Conservation (phyloP, 495 filamentous ascomycete species). For the Hypomontagnella submonticulosa region DNA sequence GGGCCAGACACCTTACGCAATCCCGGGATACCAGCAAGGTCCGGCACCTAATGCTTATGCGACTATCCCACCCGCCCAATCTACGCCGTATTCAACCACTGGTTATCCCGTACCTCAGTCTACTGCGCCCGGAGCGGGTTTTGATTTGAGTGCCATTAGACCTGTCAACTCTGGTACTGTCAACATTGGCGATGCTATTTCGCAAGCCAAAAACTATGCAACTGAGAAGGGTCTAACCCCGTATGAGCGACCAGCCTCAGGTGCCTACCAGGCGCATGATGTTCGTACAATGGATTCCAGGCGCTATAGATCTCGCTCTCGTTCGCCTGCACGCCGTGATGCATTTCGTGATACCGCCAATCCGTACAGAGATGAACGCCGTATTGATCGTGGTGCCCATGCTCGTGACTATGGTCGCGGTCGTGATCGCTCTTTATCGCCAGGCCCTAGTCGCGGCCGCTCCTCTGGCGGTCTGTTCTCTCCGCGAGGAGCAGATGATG, state of each 20-base stretch:
- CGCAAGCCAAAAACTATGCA: constrained; percentile 76
- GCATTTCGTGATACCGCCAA: constrained; percentile 76
- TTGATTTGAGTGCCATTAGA: constrained; percentile 80
- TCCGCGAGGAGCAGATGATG: constrained; percentile 64
- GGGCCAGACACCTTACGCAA: constrained; percentile 51
- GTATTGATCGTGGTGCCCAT: constrained; percentile 66
- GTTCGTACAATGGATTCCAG: constrained; percentile 55
- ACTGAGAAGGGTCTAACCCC: constrained; percentile 72
- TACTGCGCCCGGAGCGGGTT: constrained; percentile 67
- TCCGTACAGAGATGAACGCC: constrained; percentile 80
- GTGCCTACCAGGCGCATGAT: constrained; percentile 53
- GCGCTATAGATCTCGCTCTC: constrained; percentile 70
- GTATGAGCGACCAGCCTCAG: constrained; percentile 58
- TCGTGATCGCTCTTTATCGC: constrained; percentile 72
- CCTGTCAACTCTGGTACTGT: constrained; percentile 78
- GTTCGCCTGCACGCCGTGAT: constrained; percentile 75
- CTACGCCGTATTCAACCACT: constrained; percentile 52
- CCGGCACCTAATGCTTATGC: constrained; percentile 43
- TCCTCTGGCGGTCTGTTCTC: constrained; percentile 52
- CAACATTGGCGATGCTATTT: constrained; percentile 76
- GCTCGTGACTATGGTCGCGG: constrained; percentile 69
- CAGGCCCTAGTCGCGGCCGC: constrained; percentile 59
- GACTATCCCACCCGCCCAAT: constrained; percentile 50
- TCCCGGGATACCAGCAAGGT: constrained; percentile 55
- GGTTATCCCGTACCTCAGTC: constrained; percentile 72